Percentiles rank a stretch among this genome's conserved stretches.
phyloP scores from a whole-genome alignment of 1,139 yeast genomes.

The Hemisphaericaspora lyxosophila region DNA sequence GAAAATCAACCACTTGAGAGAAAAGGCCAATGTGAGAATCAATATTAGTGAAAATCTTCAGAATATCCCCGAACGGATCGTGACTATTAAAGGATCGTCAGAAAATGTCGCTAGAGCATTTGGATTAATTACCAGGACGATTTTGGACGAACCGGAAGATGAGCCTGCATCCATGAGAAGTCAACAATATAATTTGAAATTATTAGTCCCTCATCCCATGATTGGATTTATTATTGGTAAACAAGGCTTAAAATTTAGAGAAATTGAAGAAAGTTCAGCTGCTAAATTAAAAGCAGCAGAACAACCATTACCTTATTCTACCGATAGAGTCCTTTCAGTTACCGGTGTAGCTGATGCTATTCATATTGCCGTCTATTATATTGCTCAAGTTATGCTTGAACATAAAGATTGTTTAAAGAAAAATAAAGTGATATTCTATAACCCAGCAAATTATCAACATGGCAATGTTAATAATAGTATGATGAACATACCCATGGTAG shows the following conservation, averaged over 20 bases:
- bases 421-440: conserved; percentile 57
- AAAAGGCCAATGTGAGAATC: conserved; percentile 62
- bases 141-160: conserved; percentile 68
- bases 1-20: conserved; percentile 64
- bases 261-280: conserved; percentile 81
- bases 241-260: conserved; percentile 71
- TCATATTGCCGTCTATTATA: conserved; percentile 77
- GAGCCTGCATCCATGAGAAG: conserved; percentile 59
- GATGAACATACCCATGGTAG: conserved; percentile 8
- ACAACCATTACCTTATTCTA: conserved; percentile 70
- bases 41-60: conserved; percentile 77
- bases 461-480: conserved; percentile 11
- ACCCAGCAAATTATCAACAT: conserved; percentile 56
- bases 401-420: conserved; percentile 54
- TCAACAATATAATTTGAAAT: conserved; percentile 54
- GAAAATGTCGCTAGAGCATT: conserved; percentile 83
- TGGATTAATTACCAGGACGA: conserved; percentile 68
- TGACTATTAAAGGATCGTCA: conserved; percentile 73
- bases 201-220: conserved; percentile 75
- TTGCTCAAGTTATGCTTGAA: conserved; percentile 65
- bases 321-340: conserved; percentile 72
- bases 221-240: conserved; percentile 86
- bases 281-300: conserved; percentile 80
- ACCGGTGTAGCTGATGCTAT: conserved; percentile 86
- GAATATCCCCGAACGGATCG: conserved; percentile 75